Evolutionary conservation across 2,329 filamentous ascomycete genomes (phyloP).

Genomic region (Nothophoma quercina): DNA sequence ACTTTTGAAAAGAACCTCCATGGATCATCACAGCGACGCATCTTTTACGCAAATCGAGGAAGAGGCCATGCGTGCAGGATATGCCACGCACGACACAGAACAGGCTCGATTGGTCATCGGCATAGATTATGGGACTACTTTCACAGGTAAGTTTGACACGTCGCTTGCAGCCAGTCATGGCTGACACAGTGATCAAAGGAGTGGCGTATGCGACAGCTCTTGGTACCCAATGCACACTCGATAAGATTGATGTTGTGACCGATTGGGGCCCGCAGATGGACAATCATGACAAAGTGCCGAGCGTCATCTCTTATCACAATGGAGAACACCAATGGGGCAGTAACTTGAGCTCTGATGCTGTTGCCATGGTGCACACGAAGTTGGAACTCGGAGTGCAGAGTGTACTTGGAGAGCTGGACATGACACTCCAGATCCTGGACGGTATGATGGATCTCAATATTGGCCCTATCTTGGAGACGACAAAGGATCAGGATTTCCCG

Average conservation of each 20-base stretch:
- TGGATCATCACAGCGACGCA: neutral
- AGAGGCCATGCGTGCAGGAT: no score
- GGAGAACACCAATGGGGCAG: constrained; percentile 34
- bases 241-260: constrained; percentile 32
- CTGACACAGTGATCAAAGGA: constrained; percentile 8
- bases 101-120: constrained; percentile 25
- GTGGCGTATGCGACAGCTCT: constrained; percentile 21
- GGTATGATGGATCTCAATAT: constrained; percentile 40
- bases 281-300: constrained; percentile 38
- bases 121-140: constrained; percentile 35
- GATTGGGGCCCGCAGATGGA: constrained; percentile 34
- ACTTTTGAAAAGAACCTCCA: no score
- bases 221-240: constrained; percentile 16
- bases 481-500: constrained; percentile 17
- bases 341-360: constrained; percentile 27
- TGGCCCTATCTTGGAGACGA: neutral
- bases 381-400: constrained; percentile 36
- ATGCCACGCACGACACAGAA: neutral
- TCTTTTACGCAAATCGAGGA: no score
- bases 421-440: constrained; percentile 35
- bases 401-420: constrained; percentile 33
- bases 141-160: constrained; percentile 17
- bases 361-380: constrained; percentile 43
- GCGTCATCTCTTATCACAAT: constrained; percentile 37
- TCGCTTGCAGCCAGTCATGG: no score